Conservation (phyloP, 169 alveolate species). For the Eimeria brunetti region DNA sequence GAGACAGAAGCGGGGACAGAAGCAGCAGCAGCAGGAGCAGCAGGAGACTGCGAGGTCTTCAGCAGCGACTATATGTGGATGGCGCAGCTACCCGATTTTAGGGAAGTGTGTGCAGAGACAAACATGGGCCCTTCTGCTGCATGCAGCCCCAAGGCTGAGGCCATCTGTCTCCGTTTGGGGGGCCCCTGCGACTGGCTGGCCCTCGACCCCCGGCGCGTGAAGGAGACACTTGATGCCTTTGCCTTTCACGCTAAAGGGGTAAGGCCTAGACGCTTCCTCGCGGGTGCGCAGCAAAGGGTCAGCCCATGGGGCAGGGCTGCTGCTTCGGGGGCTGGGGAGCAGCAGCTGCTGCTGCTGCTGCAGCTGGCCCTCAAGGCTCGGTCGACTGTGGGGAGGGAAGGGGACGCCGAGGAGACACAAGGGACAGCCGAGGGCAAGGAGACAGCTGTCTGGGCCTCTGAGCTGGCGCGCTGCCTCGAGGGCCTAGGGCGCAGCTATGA, state of each 20-base stretch:
- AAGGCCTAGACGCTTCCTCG: neutral
- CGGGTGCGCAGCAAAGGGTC: neutral
- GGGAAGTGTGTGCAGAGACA: slow-evolving; percentile 9
- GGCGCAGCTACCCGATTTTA: slow-evolving; percentile 51
- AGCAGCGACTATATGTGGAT: slow-evolving; percentile 11
- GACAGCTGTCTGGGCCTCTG: neutral
- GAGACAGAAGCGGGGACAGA: neutral
- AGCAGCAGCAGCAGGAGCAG: slow-evolving; percentile 31
- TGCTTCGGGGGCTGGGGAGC: neutral
- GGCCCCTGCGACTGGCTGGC: slow-evolving; percentile 69
- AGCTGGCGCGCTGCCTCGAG: neutral
- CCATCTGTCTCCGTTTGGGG: neutral
- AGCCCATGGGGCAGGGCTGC: neutral
- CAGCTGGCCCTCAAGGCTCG: slow-evolving; percentile 49
- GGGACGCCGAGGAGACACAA: neutral
- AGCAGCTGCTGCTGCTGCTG: slow-evolving; percentile 3
- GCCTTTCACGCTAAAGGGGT: slow-evolving; percentile 23
- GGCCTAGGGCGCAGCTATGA: slow-evolving; percentile 8
- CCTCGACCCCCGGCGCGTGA: slow-evolving; percentile 58
- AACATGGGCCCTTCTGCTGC: neutral
- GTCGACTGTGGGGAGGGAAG: neutral
- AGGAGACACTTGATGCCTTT: slow-evolving; percentile 57
- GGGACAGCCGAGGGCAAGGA: neutral
- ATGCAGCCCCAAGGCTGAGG: neutral
- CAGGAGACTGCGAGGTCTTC: slow-evolving; percentile 54